phyloP scores from a whole-genome alignment of 192 early-diverging fungal species.

The Coemansia sp. region DNA sequence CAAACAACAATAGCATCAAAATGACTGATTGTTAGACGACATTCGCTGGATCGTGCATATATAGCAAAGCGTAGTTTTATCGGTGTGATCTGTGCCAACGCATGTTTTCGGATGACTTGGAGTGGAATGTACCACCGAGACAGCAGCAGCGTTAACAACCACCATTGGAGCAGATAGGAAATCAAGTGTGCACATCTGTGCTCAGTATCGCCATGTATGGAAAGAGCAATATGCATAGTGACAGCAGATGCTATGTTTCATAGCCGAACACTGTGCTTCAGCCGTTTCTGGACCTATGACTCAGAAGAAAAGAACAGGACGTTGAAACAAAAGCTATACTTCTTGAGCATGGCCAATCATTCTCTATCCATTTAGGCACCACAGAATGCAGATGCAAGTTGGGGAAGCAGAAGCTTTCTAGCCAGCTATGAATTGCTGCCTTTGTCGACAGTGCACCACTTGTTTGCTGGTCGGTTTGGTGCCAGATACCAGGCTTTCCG shows the following conservation, averaged over 20 bases:
- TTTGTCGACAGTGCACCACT: too few relatives aligned
- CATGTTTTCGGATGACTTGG: background rate
- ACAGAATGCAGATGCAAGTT: slow-evolving; percentile 3
- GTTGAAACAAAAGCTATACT: background rate
- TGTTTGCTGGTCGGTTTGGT: too few relatives aligned
- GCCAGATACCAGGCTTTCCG: too few relatives aligned
- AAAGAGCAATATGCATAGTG: background rate
- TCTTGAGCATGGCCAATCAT: background rate
- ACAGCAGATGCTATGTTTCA: too few relatives aligned
- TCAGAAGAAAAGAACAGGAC: background rate
- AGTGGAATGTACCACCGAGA: background rate
- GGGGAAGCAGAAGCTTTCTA: background rate
- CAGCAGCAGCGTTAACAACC: background rate
- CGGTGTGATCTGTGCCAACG: too few relatives aligned
- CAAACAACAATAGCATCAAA: too few relatives aligned
- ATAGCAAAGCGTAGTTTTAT: background rate
- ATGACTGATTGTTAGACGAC: too few relatives aligned
- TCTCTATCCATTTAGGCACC: slow-evolving; percentile 7
- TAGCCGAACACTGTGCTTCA: background rate
- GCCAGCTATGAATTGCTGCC: too few relatives aligned
- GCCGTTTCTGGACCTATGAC: background rate
- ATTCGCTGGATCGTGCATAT: background rate
- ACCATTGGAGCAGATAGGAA: background rate
- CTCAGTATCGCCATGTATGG: background rate
- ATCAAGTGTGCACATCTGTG: background rate